Base-by-base conservation (phyloP, 257 asterid species). In the Rauvolfia tetraphylla region DNA sequence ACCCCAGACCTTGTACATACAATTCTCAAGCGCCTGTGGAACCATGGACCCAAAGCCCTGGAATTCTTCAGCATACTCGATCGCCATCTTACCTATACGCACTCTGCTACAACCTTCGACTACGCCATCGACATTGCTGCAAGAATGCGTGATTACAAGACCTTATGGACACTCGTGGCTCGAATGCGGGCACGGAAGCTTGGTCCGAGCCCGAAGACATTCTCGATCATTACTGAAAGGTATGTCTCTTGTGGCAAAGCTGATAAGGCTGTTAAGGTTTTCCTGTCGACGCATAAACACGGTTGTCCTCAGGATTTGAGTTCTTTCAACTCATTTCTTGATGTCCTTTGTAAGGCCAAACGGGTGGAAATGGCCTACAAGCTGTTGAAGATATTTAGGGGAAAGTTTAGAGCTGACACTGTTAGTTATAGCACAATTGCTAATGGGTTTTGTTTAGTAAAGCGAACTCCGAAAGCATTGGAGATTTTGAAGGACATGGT, bases 11-110 rank as follows among this genome's bases (percentile, higher is more conserved):
- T 89, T 59, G 98, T 93, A 75, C 83, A 87, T 65, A 46, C 86
- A n/a, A 78, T 91, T 73, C 92, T 95, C 85, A 95, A 92, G 77
- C 89, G 93, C 80, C 89, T 95, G 12, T 95, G 98, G 99, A 92
- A 95, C 84, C 96, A 95, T 68, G 97, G 96, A 75, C 99, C 98
- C 3, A 95, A 90, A 85, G 99, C 98, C 76, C 90, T 95, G 82
- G 90, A 89, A n/a, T 88, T 91, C 81, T 90, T 92, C 92, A 68
- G 83, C 84, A 72, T 79, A 83, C 92, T 95, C 39, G 90, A 88
- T 72, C 46, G 70, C 73, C 98, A 91, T 83, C 89, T 84, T 49
- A 77, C 88, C 17, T 89, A 90, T 78, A 10, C 84, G 39, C 99
- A 91, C 87, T 84, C 96, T 23, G 76, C 95, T 20, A 65, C 86